Percentiles rank a stretch among this genome's conserved stretches.
Conservation (phyloP, 2,329 filamentous ascomycete species). For the Monosporascus sp. region DNA sequence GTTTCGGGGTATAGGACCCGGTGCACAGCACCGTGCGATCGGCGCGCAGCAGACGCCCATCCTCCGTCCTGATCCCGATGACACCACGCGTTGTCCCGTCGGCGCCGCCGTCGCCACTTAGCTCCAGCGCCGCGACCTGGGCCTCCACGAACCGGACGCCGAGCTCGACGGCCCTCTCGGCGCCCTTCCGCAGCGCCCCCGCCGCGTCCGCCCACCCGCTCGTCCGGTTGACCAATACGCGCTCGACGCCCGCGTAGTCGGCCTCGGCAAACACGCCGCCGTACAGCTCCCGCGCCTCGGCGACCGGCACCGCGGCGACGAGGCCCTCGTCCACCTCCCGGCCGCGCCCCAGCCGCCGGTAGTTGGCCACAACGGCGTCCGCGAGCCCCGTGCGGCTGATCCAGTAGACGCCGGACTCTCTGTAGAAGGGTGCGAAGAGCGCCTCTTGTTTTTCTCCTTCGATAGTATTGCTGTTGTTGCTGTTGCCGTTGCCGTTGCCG, state of each 20-base stretch:
- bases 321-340: constrained; percentile 31
- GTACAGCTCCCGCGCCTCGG: constrained; percentile 43
- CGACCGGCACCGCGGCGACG: constrained; percentile 39
- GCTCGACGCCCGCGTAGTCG: constrained; percentile 47
- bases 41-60: constrained; percentile 33
- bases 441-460: constrained; percentile 10
- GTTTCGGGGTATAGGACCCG: constrained; percentile 41
- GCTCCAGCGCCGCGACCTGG: constrained; percentile 36
- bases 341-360: constrained; percentile 20
- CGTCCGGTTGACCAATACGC: constrained; percentile 48
- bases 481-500: constrained; percentile 24
- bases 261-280: constrained; percentile 48
- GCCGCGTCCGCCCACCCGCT: constrained; percentile 55
- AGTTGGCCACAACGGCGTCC: constrained; percentile 30
- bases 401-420: constrained; percentile 46
- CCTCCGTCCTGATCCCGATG: constrained; percentile 37
- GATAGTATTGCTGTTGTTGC: neutral
- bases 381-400: constrained; percentile 22
- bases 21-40: constrained; percentile 28
- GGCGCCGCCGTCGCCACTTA: constrained; percentile 34
- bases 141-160: constrained; percentile 48
- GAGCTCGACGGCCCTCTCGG: constrained; percentile 38
- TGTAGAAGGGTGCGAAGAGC: constrained; percentile 43
- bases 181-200: constrained; percentile 44
- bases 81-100: constrained; percentile 14